Evolutionary conservation across 108 stramenopile genomes (phyloP).

Genomic region (Nitzschia palea): DNA sequence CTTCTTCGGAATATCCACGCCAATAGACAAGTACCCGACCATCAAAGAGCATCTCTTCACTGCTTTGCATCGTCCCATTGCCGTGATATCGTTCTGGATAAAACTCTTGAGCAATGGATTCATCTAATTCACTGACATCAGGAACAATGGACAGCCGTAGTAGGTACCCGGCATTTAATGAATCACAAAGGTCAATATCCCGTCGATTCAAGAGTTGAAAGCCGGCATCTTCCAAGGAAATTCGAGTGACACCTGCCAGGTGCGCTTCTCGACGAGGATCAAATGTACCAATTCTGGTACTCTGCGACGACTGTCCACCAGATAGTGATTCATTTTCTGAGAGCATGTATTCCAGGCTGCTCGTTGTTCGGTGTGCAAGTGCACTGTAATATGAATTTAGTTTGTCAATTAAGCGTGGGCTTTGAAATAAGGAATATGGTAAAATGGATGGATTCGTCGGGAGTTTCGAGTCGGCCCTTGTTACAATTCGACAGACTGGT

Average conservation of each 20-base stretch:
- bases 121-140: slow-evolving; percentile 58
- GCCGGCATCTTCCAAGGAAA: slow-evolving; percentile 73
- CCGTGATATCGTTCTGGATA: slow-evolving; percentile 59
- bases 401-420: slow-evolving; percentile 37
- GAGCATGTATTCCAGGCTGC: neutral
- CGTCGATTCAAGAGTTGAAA: slow-evolving; percentile 62
- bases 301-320: neutral
- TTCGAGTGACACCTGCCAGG: slow-evolving; percentile 40
- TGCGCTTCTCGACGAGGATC: neutral
- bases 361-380: slow-evolving; percentile 26
- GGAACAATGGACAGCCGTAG: slow-evolving; percentile 69
- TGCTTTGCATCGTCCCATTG: slow-evolving; percentile 16
- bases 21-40: slow-evolving; percentile 72
- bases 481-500: slow-evolving; percentile 27
- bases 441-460: slow-evolving; percentile 19
- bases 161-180: slow-evolving; percentile 80
- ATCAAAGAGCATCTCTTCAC: slow-evolving; percentile 56
- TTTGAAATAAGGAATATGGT: slow-evolving; percentile 16
- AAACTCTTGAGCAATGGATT: slow-evolving; percentile 51
- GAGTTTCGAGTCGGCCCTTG: slow-evolving; percentile 16
- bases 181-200: slow-evolving; percentile 77
- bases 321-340: neutral
- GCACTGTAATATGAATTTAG: slow-evolving; percentile 62
- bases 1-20: slow-evolving; percentile 74
- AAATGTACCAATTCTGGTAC: neutral